Evolutionary conservation across 495 filamentous ascomycete species (phyloP), one percentile per base, ranked within the genome.

Genomic region (Symbiotaphrina buchneri): DNA sequence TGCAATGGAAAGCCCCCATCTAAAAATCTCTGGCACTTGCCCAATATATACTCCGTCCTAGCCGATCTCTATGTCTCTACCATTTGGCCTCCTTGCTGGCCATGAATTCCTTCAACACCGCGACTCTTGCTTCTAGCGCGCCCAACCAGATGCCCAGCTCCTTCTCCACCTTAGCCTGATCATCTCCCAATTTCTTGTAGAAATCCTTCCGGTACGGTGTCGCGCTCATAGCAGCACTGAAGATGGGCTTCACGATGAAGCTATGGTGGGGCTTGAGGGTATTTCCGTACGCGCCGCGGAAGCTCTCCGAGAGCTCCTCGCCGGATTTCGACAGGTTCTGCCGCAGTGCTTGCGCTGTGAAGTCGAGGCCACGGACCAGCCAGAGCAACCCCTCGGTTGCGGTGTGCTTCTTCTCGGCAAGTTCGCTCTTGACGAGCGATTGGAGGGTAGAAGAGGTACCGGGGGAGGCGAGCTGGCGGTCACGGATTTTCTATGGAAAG

Each of bases 211-310:
- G 70, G 61, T 91, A 91, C 2, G 90, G 87, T 41, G 75, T 83
- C 6, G 81, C 83, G 37, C 64, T 63, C 81, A 95, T 92, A 39
- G 90, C 87, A 33, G 80, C 71, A 40, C 62, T 73, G 62, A 94
- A 94, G 41, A 92, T 60, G 34, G 78, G 77, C 58, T 83, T 91
- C 28, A 92, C 56, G 19, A 94, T 28, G 51, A 87, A 74, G 41
- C 58, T 65, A 63, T 97, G 87, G 58, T 93, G 74, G 18, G 70
- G 75, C 56, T 85, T 91, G 42, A 97, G 77, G 33, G 85, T 90
- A 34, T 49, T 53, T 43, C 57, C 65, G 56, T 95, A 97, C 38
- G 87, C 79, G 33, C 47, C 52, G 41, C 77, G 74, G 71, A 97
- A 97, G 32, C 83, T 93, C 35, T 59, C 53, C 18, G 73, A 60